Conservation (phyloP, 2,329 filamentous ascomycete species). For the Neofusicoccum ribis region DNA sequence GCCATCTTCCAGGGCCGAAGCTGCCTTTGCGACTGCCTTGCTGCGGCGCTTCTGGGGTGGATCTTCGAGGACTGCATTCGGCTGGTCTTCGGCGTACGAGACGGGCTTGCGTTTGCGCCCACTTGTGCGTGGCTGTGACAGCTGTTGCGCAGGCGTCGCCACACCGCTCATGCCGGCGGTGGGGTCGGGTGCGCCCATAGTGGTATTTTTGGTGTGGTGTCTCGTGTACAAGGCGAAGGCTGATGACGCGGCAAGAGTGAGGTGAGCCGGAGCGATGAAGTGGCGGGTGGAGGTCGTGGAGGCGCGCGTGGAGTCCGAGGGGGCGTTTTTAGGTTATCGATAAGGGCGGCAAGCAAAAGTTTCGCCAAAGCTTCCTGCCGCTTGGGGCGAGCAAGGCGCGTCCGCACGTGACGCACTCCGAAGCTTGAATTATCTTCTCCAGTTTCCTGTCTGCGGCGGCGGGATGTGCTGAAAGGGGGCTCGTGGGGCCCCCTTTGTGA, state of each 20-base stretch:
- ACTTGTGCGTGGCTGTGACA: slow-evolving; percentile 8
- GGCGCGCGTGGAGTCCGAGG: slow-evolving; percentile 2
- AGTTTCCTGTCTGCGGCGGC: neutral
- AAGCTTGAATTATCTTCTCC: neutral
- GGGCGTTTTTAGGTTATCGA: slow-evolving; percentile 8
- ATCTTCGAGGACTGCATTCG: neutral
- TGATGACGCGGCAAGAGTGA: slow-evolving; percentile 10
- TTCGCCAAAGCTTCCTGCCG: neutral
- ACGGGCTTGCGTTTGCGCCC: slow-evolving; percentile 9
- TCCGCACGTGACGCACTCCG: neutral
- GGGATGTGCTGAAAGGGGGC: neutral
- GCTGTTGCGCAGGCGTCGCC: neutral
- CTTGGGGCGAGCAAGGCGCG: neutral
- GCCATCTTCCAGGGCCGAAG: neutral
- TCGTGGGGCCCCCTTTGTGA: slow-evolving; percentile 3
- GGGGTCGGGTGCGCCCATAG: neutral
- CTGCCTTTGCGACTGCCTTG: neutral
- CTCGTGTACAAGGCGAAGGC: neutral
- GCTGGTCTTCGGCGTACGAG: slow-evolving; percentile 4
- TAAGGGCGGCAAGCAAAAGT: neutral
- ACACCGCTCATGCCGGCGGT: slow-evolving; percentile 11
- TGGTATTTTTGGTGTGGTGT: slow-evolving; percentile 3
- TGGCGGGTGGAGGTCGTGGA: slow-evolving; percentile 15
- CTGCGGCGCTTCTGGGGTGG: neutral
- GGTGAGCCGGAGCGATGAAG: slow-evolving; percentile 15